Conservation (phyloP, 371 early-diverging fungal genomes). For the Globomyces sp. region DNA sequence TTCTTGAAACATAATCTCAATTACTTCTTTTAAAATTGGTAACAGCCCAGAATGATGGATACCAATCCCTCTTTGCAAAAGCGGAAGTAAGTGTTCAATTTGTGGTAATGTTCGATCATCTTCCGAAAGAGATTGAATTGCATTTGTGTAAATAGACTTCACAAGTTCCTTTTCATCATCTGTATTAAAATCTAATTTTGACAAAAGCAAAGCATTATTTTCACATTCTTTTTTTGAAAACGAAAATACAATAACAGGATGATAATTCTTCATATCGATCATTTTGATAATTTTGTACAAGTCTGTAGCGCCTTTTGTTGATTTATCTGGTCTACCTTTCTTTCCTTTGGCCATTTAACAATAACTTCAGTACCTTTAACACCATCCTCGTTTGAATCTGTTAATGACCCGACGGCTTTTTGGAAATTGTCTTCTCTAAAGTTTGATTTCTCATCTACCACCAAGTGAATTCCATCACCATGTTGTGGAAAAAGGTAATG, state of each 20-base stretch:
- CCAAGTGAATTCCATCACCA: conserved; percentile 91
- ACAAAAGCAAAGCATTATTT: conserved; percentile 84
- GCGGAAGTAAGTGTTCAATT: conserved; percentile 92
- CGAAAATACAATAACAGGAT: conserved; percentile 99
- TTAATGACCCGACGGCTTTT: conserved; percentile 74
- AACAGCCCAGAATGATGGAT: conserved; percentile 99
- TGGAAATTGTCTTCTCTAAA: conserved; percentile 96
- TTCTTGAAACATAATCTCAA: conserved; percentile 99
- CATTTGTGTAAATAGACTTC: conserved; percentile 87
- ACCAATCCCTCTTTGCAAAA: conserved; percentile 97
- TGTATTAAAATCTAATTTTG: conserved; percentile 92
- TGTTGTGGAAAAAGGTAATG: conserved; percentile 95
- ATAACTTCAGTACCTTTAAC: conserved; percentile 24
- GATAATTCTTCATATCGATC: conserved; percentile 90
- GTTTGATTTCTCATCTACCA: conserved; percentile 93
- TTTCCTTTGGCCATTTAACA: conserved; percentile 29
- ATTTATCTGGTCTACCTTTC: conserved; percentile 55
- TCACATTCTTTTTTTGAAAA: conserved; percentile 99
- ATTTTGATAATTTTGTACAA: conserved; percentile 92
- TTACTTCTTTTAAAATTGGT: conserved; percentile 99
- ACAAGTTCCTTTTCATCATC: conserved; percentile 91
- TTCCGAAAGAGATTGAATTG: conserved; percentile 82
- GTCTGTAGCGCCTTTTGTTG: conserved; percentile 63
- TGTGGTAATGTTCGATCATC: conserved; percentile 96
- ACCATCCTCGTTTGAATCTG: conserved; percentile 57